Evolutionary conservation across 177 flowering plant species (phyloP), one percentile per base, ranked within the genome.

Genomic region (Vitis hybrid): DNA sequence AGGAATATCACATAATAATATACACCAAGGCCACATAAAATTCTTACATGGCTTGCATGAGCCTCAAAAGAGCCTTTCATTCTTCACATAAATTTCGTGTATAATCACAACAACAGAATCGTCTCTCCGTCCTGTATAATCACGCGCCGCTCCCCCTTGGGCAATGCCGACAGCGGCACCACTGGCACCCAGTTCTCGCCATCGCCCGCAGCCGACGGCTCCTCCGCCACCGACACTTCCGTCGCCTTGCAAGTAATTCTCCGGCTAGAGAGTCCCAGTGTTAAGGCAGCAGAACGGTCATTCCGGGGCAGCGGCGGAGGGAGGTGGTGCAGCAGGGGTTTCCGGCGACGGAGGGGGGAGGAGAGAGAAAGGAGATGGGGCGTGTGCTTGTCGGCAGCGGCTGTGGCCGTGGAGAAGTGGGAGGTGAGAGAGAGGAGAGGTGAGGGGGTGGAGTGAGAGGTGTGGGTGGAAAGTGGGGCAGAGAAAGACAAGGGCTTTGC

Each of bases 141-240:
- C 70, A 94, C 97, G 3, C 99, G 83, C 77, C 99, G 73, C 82
- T 94, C 99, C 13, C 99, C 99, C 70, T 71, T 94, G 10, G 98
- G 98, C 72, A 94, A 79, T 16, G 99, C 98, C n/a, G 89, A 58
- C 62, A 91, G 61, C 15, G 99, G 98, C 62, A 91, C 96, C 75
- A 90, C 97, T 31, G 98, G 97, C 6, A 94, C 87, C 98, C 97
- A 94, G 55, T 77, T 84, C 80, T 83, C 83, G 14, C 77, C 77
- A 2, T 58, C 79, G 3, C 76, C 75, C 6, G 79, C 78, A 3
- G 75, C 73, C 2, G 87, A 70, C 29, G 85, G 66, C 16, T 74
- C 75, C 22, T 78, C 83, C 4, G 82, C 70, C 33, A 75, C 79
- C 2, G 88, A 77, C 1, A 88, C 84, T 60, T 91, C 91, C 2